These are phyloP conservation scores for Fistulifera pelliculosa DNA, from an alignment of 108 stramenopile genomes.

Conservation along the genomic window DNA sequence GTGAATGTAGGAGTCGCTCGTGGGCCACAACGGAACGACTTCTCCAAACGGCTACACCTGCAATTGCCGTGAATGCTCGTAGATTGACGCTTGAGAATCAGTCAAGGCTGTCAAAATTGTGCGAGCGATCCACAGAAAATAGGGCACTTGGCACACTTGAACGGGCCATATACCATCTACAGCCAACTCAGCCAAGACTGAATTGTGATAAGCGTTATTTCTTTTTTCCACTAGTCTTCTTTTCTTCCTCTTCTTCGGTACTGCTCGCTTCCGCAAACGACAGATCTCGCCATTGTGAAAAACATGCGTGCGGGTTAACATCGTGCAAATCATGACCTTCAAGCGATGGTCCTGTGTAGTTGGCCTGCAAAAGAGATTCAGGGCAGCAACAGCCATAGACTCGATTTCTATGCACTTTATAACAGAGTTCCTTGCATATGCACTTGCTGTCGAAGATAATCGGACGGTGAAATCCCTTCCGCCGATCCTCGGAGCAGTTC, in stretches of 20 bases:
- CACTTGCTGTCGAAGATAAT: constrained; percentile 16
- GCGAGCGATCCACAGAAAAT: constrained; percentile 60
- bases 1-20: constrained; percentile 53
- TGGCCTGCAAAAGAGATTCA: constrained; percentile 79
- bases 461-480: constrained; percentile 29
- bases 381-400: constrained; percentile 56
- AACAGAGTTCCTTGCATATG: constrained; percentile 1
- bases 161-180: constrained; percentile 72
- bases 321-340: constrained; percentile 27
- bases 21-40: constrained; percentile 66
- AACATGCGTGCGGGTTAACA: constrained; percentile 62
- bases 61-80: constrained; percentile 14
- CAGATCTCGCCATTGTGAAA: constrained; percentile 7
- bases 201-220: constrained; percentile 42
- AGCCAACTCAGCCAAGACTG: constrained; percentile 53
- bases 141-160: constrained; percentile 52
- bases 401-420: constrained; percentile 46
- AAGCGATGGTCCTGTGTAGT: constrained; percentile 76
- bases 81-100: neutral
- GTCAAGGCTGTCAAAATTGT: constrained; percentile 33
- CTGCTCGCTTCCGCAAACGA: neutral
- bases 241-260: constrained; percentile 5
- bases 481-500: constrained; percentile 2
- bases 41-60: constrained; percentile 38
- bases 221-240: constrained; percentile 7